Evolutionary conservation across 2,329 filamentous ascomycete species (phyloP).

Genomic region (Aureobasidium lini): DNA sequence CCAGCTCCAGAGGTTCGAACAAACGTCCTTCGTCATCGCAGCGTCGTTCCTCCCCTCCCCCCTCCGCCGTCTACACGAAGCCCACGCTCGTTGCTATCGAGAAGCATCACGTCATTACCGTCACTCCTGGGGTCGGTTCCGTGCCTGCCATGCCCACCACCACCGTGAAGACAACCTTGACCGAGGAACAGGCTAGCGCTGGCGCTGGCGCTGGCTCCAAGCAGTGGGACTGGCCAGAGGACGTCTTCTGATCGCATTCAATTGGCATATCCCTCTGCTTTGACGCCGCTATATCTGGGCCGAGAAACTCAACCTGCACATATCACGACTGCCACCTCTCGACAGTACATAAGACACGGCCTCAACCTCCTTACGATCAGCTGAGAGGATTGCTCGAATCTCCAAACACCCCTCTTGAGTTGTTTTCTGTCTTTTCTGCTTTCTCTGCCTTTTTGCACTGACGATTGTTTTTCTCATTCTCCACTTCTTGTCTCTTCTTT

Average conservation of each 20-base stretch:
- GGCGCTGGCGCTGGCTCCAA: not conserved
- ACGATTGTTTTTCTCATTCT: not conserved
- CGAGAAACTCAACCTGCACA: not conserved
- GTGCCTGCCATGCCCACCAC: conserved; percentile 16
- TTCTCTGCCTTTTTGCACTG: not conserved
- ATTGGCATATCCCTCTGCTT: too few species aligned
- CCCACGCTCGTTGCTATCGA: conserved; percentile 16
- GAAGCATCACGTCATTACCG: conserved; percentile 17
- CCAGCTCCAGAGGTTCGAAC: conserved; percentile 12
- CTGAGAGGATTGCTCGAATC: not conserved
- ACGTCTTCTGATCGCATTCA: conserved; percentile 24
- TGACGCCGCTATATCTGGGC: not conserved
- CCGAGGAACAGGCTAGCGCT: not conserved
- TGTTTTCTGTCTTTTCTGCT: not conserved
- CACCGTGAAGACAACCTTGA: not conserved
- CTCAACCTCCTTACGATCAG: not conserved
- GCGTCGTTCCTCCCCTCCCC: conserved; percentile 17
- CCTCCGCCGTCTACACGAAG: conserved; percentile 15
- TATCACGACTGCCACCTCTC: not conserved
- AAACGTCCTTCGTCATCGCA: conserved; percentile 19
- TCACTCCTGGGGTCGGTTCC: conserved; percentile 18
- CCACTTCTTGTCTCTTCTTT: not conserved
- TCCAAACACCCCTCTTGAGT: not conserved
- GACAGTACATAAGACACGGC: not conserved
- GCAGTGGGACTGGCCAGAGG: conserved; percentile 29